Evolutionary conservation across 2,329 filamentous ascomycete genomes (phyloP).

Genomic region (Elsinoe arachidis): DNA sequence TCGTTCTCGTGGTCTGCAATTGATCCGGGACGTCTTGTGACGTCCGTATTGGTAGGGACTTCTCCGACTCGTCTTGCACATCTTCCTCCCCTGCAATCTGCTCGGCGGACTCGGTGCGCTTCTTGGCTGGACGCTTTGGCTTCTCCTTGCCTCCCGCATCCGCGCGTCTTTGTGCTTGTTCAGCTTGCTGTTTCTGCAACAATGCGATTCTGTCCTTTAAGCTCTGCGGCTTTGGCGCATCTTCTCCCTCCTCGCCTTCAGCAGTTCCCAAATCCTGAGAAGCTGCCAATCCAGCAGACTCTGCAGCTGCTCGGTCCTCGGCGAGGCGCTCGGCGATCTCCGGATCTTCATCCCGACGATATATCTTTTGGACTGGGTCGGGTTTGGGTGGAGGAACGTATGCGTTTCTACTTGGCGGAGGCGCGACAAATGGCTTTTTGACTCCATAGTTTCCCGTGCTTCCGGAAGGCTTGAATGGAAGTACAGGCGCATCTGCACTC

Average conservation of each 20-base stretch:
- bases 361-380: conserved; percentile 60
- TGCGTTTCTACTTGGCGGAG: conserved; percentile 84
- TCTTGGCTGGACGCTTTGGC: conserved; percentile 65
- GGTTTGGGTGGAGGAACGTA: conserved; percentile 73
- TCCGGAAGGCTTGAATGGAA: conserved; percentile 78
- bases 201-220: conserved; percentile 92
- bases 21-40: conserved; percentile 19
- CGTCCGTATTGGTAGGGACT: conserved; percentile 24
- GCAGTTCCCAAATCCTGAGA: conserved; percentile 26
- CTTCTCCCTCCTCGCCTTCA: conserved; percentile 51
- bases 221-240: conserved; percentile 83
- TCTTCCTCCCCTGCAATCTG: conserved; percentile 27
- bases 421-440: conserved; percentile 94
- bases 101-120: conserved; percentile 45
- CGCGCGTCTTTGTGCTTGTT: conserved; percentile 75
- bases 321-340: conserved; percentile 52
- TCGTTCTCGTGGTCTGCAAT: conserved; percentile 25
- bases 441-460: conserved; percentile 60
- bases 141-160: conserved; percentile 76
- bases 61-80: conserved; percentile 31
- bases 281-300: conserved; percentile 54
- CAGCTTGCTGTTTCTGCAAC: conserved; percentile 85
- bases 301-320: conserved; percentile 58
- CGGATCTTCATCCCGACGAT: conserved; percentile 81
- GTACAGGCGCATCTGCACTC: conserved; percentile 69